These are phyloP conservation scores for Solanum habrochaites DNA, from an alignment of 257 asterid genomes.

Conservation along the genomic window DNA sequence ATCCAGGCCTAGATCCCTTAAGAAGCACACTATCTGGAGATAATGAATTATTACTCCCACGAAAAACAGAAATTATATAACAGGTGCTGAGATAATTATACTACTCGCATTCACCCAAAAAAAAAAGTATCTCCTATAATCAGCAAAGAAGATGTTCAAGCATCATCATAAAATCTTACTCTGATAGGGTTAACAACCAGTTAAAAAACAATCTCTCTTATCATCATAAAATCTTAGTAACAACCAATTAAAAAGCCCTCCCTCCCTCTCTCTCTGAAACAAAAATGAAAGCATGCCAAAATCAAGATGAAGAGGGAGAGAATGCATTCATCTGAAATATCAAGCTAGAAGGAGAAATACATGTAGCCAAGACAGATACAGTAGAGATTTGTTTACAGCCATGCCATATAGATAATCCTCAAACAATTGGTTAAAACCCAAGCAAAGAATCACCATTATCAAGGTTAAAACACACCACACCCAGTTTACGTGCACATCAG, in stretches of 20 bases:
- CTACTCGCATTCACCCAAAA: neutral
- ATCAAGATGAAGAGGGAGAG: neutral
- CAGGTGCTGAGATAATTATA: neutral
- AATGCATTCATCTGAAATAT: neutral
- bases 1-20: conserved; percentile 63
- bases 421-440: neutral
- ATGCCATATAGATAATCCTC: neutral
- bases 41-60: neutral
- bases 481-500: neutral
- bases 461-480: neutral
- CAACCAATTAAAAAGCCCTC: neutral
- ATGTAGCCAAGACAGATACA: neutral
- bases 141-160: neutral
- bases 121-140: neutral
- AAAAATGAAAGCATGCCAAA: neutral
- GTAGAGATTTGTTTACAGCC: neutral
- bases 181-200: neutral
- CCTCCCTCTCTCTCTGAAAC: neutral
- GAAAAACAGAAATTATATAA: neutral
- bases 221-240: neutral
- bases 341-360: neutral
- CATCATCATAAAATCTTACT: neutral
- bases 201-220: neutral
- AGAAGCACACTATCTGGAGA: conserved; percentile 60
- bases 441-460: neutral